Conservation (phyloP, 495 filamentous ascomycete genomes). For the Monascus purpureus region DNA sequence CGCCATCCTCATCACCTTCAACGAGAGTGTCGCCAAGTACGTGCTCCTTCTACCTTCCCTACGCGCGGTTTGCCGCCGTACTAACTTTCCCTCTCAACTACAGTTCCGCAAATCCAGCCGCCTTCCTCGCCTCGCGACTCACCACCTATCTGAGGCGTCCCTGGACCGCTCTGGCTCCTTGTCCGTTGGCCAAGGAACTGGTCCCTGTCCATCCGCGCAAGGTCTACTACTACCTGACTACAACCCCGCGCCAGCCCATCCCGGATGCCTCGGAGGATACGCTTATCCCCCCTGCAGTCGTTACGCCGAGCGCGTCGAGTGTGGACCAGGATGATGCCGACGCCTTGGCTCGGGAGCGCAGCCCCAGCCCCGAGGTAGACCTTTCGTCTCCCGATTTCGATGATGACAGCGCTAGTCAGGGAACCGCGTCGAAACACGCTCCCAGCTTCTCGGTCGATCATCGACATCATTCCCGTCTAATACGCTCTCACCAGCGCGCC, state of each 20-base stretch:
- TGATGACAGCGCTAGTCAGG: conserved; percentile 39
- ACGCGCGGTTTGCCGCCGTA: conserved; percentile 1
- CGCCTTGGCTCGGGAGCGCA: conserved; percentile 56
- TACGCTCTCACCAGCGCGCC: conserved; percentile 55
- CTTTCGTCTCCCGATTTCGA: conserved; percentile 80
- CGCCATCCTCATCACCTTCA: conserved; percentile 55
- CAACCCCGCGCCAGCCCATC: conserved; percentile 65
- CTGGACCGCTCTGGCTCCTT: conserved; percentile 69
- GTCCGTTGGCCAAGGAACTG: conserved; percentile 84
- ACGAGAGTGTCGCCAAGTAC: conserved; percentile 84
- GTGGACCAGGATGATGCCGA: conserved; percentile 57
- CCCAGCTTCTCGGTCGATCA: conserved; percentile 35
- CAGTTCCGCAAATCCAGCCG: conserved; percentile 90
- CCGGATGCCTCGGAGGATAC: conserved; percentile 54
- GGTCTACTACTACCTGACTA: conserved; percentile 92
- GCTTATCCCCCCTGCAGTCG: conserved; percentile 27
- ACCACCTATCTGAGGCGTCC: conserved; percentile 77
- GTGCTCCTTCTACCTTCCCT: conserved; percentile 13
- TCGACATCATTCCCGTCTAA: conserved; percentile 24
- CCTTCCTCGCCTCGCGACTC: conserved; percentile 86
- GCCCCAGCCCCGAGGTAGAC: conserved; percentile 86
- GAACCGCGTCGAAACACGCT: conserved; percentile 37
- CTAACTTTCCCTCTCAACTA: conserved; percentile 19
- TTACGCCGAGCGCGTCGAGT: conserved; percentile 79
- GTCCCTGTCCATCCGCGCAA: conserved; percentile 84